phyloP scores from a whole-genome alignment of 495 filamentous ascomycete species.

The Penicillium alfredii region DNA sequence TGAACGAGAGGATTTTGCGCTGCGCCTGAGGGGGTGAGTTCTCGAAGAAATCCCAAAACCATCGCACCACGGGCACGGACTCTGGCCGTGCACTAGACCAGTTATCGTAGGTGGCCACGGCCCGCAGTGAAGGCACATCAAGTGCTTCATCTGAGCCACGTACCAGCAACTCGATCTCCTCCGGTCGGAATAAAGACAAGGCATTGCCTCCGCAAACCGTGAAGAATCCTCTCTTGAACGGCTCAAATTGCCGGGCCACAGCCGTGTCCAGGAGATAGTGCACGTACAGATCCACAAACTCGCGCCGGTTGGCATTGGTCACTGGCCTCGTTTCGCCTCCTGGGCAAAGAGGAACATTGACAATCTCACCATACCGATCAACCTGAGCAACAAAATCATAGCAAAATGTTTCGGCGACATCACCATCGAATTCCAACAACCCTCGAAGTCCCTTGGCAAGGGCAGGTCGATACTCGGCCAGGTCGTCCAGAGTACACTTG shows the following conservation, averaged over 20 bases:
- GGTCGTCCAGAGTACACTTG: conserved; percentile 73
- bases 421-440: conserved; percentile 76
- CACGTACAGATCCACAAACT: conserved; percentile 87
- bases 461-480: conserved; percentile 74
- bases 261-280: conserved; percentile 73
- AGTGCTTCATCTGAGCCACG: conserved; percentile 83
- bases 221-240: conserved; percentile 92
- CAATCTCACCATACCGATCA: conserved; percentile 68
- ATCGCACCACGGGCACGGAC: conserved; percentile 60
- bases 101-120: conserved; percentile 76
- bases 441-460: conserved; percentile 72
- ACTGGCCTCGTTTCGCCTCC: conserved; percentile 71
- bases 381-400: conserved; percentile 75
- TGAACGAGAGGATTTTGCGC: conserved; percentile 74
- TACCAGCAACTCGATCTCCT: conserved; percentile 88
- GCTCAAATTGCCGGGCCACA: conserved; percentile 81
- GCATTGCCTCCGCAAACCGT: conserved; percentile 90
- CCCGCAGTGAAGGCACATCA: conserved; percentile 69
- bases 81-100: conserved; percentile 54
- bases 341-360: conserved; percentile 62
- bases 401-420: conserved; percentile 77
- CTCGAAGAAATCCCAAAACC: conserved; percentile 88
- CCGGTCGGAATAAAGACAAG: conserved; percentile 81
- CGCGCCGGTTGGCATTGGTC: conserved; percentile 76
- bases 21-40: conserved; percentile 59